Percentiles rank a stretch among this genome's conserved stretches.
Evolutionary conservation across 2,329 filamentous ascomycete species (phyloP).

Genomic region (Exophiala alcalophila): DNA sequence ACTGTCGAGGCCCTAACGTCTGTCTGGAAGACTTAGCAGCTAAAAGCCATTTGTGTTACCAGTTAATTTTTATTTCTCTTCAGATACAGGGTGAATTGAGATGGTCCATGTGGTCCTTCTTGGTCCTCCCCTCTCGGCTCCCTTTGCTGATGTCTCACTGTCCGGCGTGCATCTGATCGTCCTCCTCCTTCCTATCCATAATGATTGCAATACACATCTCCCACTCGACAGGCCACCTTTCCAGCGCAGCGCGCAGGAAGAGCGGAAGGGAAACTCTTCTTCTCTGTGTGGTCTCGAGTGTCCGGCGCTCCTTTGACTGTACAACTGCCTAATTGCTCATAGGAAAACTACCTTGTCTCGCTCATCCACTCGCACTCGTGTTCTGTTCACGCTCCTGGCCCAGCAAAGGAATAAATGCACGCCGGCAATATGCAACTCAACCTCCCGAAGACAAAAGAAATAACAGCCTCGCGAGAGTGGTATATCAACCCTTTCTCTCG

Average conservation of each 20-base stretch:
- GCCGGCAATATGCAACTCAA: slow-evolving; percentile 24
- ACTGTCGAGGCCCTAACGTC: neutral
- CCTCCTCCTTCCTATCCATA: neutral
- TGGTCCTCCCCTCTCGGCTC: neutral
- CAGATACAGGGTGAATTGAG: slow-evolving; percentile 4
- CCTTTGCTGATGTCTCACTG: neutral
- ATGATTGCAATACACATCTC: neutral
- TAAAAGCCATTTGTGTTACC: neutral
- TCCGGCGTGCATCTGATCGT: neutral
- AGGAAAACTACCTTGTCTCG: slow-evolving; percentile 12
- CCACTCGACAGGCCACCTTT: neutral
- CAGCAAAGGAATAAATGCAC: slow-evolving; percentile 16
- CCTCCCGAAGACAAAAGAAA: slow-evolving; percentile 19
- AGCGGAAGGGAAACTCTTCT: no score
- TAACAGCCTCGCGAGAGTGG: slow-evolving; percentile 5
- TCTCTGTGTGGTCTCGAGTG: slow-evolving; percentile 1
- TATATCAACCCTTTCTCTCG: slow-evolving; percentile 1
- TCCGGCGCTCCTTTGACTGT: slow-evolving; percentile 17
- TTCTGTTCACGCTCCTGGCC: slow-evolving; percentile 5
- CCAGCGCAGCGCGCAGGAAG: neutral
- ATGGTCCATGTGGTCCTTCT: slow-evolving; percentile 4
- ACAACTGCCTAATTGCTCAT: slow-evolving; percentile 12
- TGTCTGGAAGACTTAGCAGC: neutral
- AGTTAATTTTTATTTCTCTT: slow-evolving; percentile 7
- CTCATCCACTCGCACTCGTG: slow-evolving; percentile 9